phyloP scores from a whole-genome alignment of 257 asterid genomes.

The Solanum chiquidenum region DNA sequence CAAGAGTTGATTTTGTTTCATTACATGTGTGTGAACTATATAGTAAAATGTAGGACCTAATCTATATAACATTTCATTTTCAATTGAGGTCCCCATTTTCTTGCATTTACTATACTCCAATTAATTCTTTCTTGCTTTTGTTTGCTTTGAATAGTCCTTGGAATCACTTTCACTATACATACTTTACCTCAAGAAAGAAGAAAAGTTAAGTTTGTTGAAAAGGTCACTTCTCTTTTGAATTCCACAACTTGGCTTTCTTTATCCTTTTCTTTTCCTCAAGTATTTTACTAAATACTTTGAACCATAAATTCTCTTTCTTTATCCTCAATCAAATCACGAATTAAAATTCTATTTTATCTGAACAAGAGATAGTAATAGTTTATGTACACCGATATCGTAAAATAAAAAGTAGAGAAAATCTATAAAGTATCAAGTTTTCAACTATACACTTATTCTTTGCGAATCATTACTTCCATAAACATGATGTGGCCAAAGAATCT shows the following conservation, averaged over 20 bases:
- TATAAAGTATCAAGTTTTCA: too few relatives aligned
- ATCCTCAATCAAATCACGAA: neutral
- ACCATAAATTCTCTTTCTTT: neutral
- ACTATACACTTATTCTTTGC: neutral
- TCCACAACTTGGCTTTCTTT: neutral
- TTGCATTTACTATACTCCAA: neutral
- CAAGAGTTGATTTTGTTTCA: neutral
- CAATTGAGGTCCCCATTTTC: neutral
- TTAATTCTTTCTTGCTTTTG: neutral
- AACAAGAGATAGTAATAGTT: neutral
- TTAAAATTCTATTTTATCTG: neutral
- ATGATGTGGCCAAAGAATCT: neutral
- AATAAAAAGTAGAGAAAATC: neutral
- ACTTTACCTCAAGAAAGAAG: neutral
- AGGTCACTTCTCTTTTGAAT: constrained; percentile 2
- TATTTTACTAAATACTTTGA: neutral
- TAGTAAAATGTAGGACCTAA: neutral
- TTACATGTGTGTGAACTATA: neutral
- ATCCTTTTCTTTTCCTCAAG: neutral
- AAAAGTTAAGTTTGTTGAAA: constrained; percentile 8
- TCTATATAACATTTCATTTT: neutral
- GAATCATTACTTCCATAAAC: neutral
- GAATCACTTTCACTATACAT: neutral
- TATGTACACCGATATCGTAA: too few relatives aligned
- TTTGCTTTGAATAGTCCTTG: neutral